Percentiles rank a stretch among this genome's conserved stretches.
phyloP scores from a whole-genome alignment of 129 eudicot species.

The carrot (Daucus carota) region DH1_v3.0 NC_030387.2:20351001-20351500 shows the following conservation, averaged over 20 bases:
- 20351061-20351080: neutral
- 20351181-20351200: neutral
- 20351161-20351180: too few relatives aligned
- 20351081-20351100: neutral
- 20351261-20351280: neutral
- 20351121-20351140: neutral
- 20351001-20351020: neutral
- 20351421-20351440: too few relatives aligned
- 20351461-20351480: too few relatives aligned
- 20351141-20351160: neutral
- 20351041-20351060: too few relatives aligned
- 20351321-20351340: neutral
- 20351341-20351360: too few relatives aligned
- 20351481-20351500: too few relatives aligned
- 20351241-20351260: neutral
- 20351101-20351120: neutral
- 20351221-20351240: neutral
- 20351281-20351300: neutral
- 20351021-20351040: neutral
- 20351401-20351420: too few relatives aligned
- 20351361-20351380: neutral
- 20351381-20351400: neutral
- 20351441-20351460: too few relatives aligned
- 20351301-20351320: neutral
- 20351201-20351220: neutral